Evolutionary conservation across 2,329 filamentous ascomycete species (phyloP), one percentile per base, ranked within the genome.

Genomic region (Seiridium cupressi): DNA sequence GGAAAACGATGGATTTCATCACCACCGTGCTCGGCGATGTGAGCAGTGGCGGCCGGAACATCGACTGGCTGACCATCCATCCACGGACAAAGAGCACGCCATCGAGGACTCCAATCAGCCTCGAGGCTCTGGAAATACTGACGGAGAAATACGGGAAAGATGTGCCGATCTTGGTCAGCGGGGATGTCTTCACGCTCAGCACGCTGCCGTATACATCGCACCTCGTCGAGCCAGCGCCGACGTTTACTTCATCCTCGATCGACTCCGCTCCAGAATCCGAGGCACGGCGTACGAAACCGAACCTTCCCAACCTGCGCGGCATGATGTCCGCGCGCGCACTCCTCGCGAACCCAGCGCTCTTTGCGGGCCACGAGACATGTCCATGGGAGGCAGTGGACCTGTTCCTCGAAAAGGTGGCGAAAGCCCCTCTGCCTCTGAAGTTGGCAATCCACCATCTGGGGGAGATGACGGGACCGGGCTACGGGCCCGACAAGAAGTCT

Each of bases 261-360:
- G 49, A 8, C 32, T 26, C 31, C 47, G 31, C 18, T 26, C 18
- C 18, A 26, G 38, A 53, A 35, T 32, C 49, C 8, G 49, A n/a
- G 57, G 38, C 44, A 49, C 9, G 34, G n/a, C 42, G n/a, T n/a
- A 53, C 3, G 57, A 51, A 35, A 3, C 76, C 75, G 18, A 60
- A 70, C 36, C 74, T 79, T 46, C 83, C 80, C 4, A 76, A 81
- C 40, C 78, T 88, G 6, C 74, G 82, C 1, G 86, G 89, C 42
- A 83, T 91, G 59, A 91, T 91, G 89, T 86, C 88, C 26, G 89
- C 89, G 6, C 81, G 89, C 53, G 88, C 87, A 7, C 77, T 91
- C 3, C 80, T 91, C 47, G 78, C 85, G 65, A 90, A 91, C 72
- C 89, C 89, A 1, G 85, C 86, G 3, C 73, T 91, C 55, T 91